Evolutionary conservation across 805 yeast species (phyloP).

Genomic region (Pichia scutulata): DNA sequence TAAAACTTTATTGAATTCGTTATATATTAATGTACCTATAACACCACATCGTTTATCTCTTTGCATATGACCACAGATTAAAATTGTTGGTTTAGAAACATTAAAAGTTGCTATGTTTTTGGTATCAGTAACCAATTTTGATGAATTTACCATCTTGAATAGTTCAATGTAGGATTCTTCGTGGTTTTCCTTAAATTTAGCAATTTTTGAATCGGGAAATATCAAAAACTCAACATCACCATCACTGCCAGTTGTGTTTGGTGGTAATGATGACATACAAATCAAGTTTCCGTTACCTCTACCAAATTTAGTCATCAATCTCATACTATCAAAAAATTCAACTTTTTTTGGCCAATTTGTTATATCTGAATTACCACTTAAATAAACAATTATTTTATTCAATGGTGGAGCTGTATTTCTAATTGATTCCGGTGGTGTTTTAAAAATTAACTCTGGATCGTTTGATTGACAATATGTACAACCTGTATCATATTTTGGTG

Average conservation of each 20-base stretch:
- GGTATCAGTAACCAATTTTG: not conserved
- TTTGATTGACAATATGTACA: constrained; percentile 48
- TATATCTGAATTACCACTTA: constrained; percentile 35
- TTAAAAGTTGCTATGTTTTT: not conserved
- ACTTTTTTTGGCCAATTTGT: constrained; percentile 42
- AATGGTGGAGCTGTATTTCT: constrained; percentile 41
- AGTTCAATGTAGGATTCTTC: not conserved
- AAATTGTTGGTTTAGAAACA: constrained; percentile 29
- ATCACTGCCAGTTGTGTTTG: not conserved
- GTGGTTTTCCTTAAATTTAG: not conserved
- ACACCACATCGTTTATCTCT: constrained; percentile 64
- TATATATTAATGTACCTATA: constrained; percentile 48
- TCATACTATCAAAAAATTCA: constrained; percentile 39
- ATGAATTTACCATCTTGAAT: not conserved
- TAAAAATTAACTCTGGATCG: constrained; percentile 8
- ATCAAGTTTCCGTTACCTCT: constrained; percentile 13
- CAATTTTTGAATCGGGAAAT: constrained; percentile 9
- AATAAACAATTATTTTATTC: constrained; percentile 49
- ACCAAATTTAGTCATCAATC: constrained; percentile 1
- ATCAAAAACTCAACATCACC: constrained; percentile 4
- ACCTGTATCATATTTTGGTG: constrained; percentile 48
- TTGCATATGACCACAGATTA: constrained; percentile 60
- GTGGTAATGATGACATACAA: constrained; percentile 3
- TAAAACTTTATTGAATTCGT: constrained; percentile 43
- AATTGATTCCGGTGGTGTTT: constrained; percentile 24